These are phyloP conservation scores for Tetragonia tetragonoides DNA, from an alignment of 148 eudicot genomes.

Conservation along the genomic window DNA sequence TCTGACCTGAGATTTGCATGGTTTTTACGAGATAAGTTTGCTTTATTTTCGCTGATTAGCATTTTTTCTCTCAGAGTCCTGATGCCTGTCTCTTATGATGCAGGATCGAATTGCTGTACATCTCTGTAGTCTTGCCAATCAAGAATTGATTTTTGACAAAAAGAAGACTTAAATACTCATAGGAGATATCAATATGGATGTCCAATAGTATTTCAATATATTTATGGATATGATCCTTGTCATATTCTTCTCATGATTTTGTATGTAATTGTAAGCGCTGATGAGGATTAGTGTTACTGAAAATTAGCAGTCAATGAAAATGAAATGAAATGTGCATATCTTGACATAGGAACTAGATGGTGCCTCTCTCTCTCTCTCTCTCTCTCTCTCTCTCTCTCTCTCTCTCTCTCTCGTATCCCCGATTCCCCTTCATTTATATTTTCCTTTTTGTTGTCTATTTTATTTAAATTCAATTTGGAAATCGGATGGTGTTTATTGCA, in stretches of 20 bases:
- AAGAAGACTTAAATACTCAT: slow-evolving; percentile 22
- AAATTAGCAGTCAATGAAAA: slow-evolving; percentile 15
- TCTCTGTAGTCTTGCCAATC: slow-evolving; percentile 21
- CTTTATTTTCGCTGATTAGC: not conserved
- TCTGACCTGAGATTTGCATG: not conserved
- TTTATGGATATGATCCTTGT: not conserved
- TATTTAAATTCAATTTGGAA: too few relatives aligned
- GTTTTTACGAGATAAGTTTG: not conserved
- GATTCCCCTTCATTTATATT: too few relatives aligned
- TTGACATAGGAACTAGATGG: slow-evolving; percentile 21
- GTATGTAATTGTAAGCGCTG: slow-evolving; percentile 24
- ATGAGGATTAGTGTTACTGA: slow-evolving; percentile 17
- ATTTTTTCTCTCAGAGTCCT: not conserved
- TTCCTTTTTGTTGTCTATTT: too few relatives aligned
- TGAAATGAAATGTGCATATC: slow-evolving; percentile 31
- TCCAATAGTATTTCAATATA: slow-evolving; percentile 14
- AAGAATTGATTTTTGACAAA: slow-evolving; percentile 25
- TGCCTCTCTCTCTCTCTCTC: not conserved
- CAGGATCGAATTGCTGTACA: slow-evolving; percentile 37
- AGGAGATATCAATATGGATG: slow-evolving; percentile 20
- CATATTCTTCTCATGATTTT: slow-evolving; percentile 15
- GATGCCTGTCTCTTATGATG: slow-evolving; percentile 12
- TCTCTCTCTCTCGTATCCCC: too few relatives aligned
- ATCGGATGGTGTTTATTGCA: too few relatives aligned
- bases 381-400: not conserved